phyloP scores from a whole-genome alignment of 2,329 filamentous ascomycete genomes.

The Cladophialophora chaetospira region DNA sequence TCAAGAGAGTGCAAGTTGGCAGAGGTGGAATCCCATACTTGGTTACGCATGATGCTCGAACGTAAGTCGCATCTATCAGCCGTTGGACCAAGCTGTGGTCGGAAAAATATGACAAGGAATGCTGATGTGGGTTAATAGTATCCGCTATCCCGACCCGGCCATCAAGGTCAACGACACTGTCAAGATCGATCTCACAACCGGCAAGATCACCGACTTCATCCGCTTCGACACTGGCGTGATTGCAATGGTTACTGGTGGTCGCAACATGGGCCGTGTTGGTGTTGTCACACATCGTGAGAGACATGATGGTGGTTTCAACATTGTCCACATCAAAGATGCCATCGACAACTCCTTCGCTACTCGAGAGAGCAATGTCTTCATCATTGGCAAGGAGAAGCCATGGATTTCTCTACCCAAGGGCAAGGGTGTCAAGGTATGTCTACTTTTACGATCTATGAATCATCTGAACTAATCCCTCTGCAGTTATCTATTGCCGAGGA shows the following conservation, averaged over 20 bases:
- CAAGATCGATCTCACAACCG: conserved; percentile 95
- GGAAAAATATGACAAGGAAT: conserved; percentile 36
- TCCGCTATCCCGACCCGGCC: conserved; percentile 96
- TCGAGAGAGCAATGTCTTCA: conserved; percentile 99
- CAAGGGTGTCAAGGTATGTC: conserved; percentile 89
- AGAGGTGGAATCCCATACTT: conserved; percentile 99
- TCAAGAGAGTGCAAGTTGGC: conserved; percentile 99
- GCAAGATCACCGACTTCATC: conserved; percentile 98
- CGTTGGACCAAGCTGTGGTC: conserved; percentile 99
- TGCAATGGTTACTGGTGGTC: conserved; percentile 98
- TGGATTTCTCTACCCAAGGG: conserved; percentile 99
- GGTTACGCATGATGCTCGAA: conserved; percentile 99
- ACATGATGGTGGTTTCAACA: conserved; percentile 99
- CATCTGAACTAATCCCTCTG: too few relatives aligned
- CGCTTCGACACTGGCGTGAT: conserved; percentile 98
- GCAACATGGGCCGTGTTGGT: conserved; percentile 99
- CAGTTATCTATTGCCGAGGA: conserved; percentile 96
- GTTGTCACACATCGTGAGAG: conserved; percentile 99
- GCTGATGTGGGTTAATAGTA: conserved; percentile 64
- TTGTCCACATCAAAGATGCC: conserved; percentile 99
- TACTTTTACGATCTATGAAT: too few relatives aligned
- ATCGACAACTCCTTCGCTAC: conserved; percentile 99
- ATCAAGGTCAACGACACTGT: conserved; percentile 99
- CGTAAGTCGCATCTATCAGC: conserved; percentile 99
- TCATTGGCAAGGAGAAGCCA: conserved; percentile 97